Conservation (phyloP, 2,329 filamentous ascomycete species). For the Elsinoe batatas region DNA sequence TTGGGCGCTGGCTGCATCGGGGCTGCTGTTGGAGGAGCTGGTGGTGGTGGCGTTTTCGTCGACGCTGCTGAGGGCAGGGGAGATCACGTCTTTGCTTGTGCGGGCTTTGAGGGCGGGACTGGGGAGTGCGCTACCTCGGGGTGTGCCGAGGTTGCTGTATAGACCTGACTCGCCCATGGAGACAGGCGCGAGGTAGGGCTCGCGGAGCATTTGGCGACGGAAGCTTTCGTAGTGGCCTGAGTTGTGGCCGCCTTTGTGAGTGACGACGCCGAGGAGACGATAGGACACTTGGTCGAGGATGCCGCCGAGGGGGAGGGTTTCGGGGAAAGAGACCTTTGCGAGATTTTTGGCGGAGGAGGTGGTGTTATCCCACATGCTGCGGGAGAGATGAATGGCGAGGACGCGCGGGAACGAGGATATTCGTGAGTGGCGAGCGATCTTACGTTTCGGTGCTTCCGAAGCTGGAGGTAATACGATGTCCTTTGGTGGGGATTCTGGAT, state of each 20-base stretch:
- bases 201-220: slow-evolving; percentile 53
- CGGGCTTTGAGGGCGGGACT: slow-evolving; percentile 18
- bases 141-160: slow-evolving; percentile 50
- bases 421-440: slow-evolving; percentile 77
- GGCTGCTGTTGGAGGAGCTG: neutral
- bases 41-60: neutral
- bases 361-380: slow-evolving; percentile 77
- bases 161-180: slow-evolving; percentile 66
- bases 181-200: slow-evolving; percentile 74
- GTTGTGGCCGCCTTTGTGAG: slow-evolving; percentile 89
- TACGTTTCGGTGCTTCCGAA: slow-evolving; percentile 65
- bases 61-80: neutral
- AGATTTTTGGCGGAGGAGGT: slow-evolving; percentile 77
- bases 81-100: neutral
- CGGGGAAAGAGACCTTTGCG: slow-evolving; percentile 87
- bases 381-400: slow-evolving; percentile 81
- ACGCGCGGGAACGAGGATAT: slow-evolving; percentile 83
- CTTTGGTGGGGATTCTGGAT: slow-evolving; percentile 68
- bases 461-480: slow-evolving; percentile 66
- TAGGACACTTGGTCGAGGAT: slow-evolving; percentile 71
- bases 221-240: slow-evolving; percentile 98
- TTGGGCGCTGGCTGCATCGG: neutral
- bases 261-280: slow-evolving; percentile 76
- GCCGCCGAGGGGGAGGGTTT: slow-evolving; percentile 72
- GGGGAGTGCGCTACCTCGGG: slow-evolving; percentile 22